Conservation (phyloP, 2,329 filamentous ascomycete genomes). For the Hymenoscyphus infarciens region DNA sequence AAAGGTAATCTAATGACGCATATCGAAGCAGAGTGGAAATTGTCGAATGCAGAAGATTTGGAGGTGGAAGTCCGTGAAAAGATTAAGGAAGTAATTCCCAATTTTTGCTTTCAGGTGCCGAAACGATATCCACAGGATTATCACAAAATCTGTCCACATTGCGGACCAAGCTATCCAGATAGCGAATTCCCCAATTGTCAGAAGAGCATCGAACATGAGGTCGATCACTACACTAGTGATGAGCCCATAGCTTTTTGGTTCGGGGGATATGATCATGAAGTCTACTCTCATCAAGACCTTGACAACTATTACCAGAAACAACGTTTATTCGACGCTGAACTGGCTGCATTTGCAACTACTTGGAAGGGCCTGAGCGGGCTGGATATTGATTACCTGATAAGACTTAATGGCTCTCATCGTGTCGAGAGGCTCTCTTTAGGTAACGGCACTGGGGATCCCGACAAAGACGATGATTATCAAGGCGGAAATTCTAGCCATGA, state of each 20-base stretch:
- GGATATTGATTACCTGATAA: background rate
- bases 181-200: background rate
- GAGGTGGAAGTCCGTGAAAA: background rate
- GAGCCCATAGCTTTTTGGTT: background rate
- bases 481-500: background rate
- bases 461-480: background rate
- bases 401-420: background rate
- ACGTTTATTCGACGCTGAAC: background rate
- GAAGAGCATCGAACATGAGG: background rate
- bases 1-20: background rate
- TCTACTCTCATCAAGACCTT: too few relatives aligned
- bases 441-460: background rate
- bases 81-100: background rate
- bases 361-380: background rate
- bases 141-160: background rate
- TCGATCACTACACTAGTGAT: background rate
- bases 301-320: background rate
- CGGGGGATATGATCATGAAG: background rate
- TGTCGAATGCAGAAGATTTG: too few relatives aligned
- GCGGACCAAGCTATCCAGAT: background rate
- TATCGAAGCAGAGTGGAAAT: background rate
- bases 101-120: background rate
- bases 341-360: background rate
- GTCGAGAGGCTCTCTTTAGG: background rate
- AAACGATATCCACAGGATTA: background rate